These are phyloP conservation scores for Aethionema arabicum DNA, from an alignment of 345 rosid genomes.

Conservation along the genomic window DNA sequence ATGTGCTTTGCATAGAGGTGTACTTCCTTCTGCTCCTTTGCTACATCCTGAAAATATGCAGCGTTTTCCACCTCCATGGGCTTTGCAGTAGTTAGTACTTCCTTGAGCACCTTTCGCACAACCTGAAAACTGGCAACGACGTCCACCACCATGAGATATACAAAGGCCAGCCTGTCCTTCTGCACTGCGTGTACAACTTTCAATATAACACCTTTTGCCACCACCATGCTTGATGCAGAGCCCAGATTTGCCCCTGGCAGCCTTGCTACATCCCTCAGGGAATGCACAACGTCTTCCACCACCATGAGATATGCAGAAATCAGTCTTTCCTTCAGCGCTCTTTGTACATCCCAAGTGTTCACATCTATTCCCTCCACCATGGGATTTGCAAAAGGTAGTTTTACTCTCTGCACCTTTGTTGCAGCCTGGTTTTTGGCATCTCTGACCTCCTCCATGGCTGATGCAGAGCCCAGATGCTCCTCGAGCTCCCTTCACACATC, in stretches of 20 bases:
- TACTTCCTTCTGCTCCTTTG: constrained; percentile 96
- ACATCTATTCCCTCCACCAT: constrained; percentile 94
- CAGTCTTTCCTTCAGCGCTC: constrained; percentile 92
- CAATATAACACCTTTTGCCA: constrained; percentile 79
- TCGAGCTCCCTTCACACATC: constrained; percentile 83
- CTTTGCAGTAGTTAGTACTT: constrained; percentile 80
- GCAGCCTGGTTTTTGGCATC: constrained; percentile 88
- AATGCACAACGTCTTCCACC: constrained; percentile 86
- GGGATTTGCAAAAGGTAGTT: constrained; percentile 85
- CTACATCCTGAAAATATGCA: constrained; percentile 87
- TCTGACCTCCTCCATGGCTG: constrained; percentile 92
- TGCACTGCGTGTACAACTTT: constrained; percentile 81
- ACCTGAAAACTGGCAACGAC: constrained; percentile 62
- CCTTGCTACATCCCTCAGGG: constrained; percentile 67
- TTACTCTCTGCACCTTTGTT: constrained; percentile 85
- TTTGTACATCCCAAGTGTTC: constrained; percentile 88
- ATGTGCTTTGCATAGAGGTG: constrained; percentile 89
- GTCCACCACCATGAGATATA: constrained; percentile 96
- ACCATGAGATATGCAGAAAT: constrained; percentile 88
- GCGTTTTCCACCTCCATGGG: constrained; percentile 94
- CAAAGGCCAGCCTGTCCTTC: constrained; percentile 94
- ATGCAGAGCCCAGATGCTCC: constrained; percentile 88
- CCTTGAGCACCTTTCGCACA: constrained; percentile 94
- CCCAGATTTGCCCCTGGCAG: constrained; percentile 89
- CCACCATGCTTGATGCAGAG: constrained; percentile 95